Evolutionary conservation across 1,284 basidiomycete genomes (phyloP).

Genomic region (Hemileia vastatrix): DNA sequence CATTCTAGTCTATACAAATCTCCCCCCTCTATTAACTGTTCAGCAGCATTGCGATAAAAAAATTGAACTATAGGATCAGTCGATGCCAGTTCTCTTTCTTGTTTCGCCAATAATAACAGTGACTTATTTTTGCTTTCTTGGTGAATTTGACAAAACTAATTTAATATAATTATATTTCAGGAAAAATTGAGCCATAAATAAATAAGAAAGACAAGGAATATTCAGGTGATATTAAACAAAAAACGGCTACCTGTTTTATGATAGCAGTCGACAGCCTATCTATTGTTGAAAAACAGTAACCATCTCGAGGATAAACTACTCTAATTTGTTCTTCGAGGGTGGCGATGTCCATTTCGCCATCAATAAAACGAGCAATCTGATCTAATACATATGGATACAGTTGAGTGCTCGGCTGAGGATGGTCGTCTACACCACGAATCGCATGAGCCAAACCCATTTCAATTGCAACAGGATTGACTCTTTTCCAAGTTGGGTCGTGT

Average conservation of each 20-base stretch:
- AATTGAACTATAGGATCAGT: conserved; percentile 5
- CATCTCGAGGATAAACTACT: conserved; percentile 13
- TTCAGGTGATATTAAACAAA: background rate
- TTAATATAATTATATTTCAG: background rate
- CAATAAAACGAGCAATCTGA: conserved; percentile 14
- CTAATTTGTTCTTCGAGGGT: conserved; percentile 18
- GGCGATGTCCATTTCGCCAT: conserved; percentile 18
- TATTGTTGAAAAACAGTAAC: conserved; percentile 11
- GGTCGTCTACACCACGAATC: conserved; percentile 20
- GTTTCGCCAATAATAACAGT: conserved; percentile 6
- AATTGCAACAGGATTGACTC: conserved; percentile 22
- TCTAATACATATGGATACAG: conserved; percentile 19
- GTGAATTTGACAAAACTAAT: conserved; percentile 22
- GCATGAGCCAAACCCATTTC: conserved; percentile 19
- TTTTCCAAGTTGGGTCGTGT: conserved; percentile 12
- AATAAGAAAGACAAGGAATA: background rate
- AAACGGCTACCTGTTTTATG: conserved; percentile 13
- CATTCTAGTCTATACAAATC: conserved; percentile 22
- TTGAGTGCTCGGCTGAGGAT: conserved; percentile 7
- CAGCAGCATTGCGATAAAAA: conserved; percentile 13
- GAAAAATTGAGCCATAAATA: background rate
- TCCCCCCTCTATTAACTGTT: conserved; percentile 13
- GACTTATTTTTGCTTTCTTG: conserved; percentile 18
- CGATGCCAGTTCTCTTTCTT: conserved; percentile 6
- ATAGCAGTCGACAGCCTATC: conserved; percentile 20